Conservation (phyloP, 805 yeast species). For the Trichomonascus vanleenenianus region DNA sequence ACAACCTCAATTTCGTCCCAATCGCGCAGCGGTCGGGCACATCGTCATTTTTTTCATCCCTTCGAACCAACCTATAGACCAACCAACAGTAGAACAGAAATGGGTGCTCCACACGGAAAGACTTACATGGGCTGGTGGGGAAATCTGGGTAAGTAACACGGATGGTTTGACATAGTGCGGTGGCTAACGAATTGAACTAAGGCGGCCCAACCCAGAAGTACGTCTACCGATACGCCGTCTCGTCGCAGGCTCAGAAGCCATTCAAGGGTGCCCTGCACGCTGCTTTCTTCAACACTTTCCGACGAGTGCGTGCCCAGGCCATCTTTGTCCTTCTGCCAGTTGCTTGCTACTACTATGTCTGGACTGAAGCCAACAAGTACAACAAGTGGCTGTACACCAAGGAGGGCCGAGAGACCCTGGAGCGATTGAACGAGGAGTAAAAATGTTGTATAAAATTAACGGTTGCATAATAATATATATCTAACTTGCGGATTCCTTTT, state of each 20-base stretch:
- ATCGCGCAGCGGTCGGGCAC: not conserved
- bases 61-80: conserved; percentile 4
- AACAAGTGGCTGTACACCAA: conserved; percentile 90
- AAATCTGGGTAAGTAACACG: conserved; percentile 49
- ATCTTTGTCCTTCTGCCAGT: conserved; percentile 74
- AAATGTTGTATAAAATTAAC: not conserved
- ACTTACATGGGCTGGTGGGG: conserved; percentile 99
- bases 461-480: not conserved
- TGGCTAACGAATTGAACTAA: conserved; percentile 8
- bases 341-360: conserved; percentile 72
- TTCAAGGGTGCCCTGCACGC: conserved; percentile 78
- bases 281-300: conserved; percentile 86
- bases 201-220: conserved; percentile 49
- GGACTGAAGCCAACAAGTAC: conserved; percentile 84
- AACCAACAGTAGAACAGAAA: conserved; percentile 21
- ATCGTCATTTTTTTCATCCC: not conserved
- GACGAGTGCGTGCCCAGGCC: conserved; percentile 85
- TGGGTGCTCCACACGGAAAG: conserved; percentile 66
- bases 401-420: conserved; percentile 94
- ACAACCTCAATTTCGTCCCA: not conserved
- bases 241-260: conserved; percentile 91
- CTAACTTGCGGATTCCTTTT: no score
- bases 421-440: conserved; percentile 34
- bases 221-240: conserved; percentile 73
- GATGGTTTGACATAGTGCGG: not conserved